Evolutionary conservation across 2,329 filamentous ascomycete genomes (phyloP).

Genomic region (Cercospora citrullina): DNA sequence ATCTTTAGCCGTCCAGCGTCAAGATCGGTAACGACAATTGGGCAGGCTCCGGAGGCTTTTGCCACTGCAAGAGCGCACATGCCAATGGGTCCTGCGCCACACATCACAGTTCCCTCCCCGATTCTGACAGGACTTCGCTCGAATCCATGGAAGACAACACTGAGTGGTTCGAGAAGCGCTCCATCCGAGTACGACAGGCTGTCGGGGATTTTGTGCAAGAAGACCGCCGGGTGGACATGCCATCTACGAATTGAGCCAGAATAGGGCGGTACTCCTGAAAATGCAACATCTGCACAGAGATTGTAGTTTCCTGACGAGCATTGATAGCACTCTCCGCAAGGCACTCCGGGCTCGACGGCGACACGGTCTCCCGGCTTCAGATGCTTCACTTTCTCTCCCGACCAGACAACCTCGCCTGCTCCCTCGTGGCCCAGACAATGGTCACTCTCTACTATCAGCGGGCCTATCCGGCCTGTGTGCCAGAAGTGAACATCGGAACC

Average conservation of each 20-base stretch:
- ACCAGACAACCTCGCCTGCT: constrained; percentile 61
- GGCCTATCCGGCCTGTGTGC: constrained; percentile 59
- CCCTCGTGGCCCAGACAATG: constrained; percentile 71
- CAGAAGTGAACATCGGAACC: constrained; percentile 36
- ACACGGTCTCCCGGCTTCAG: constrained; percentile 65
- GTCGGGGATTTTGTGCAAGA: constrained; percentile 85
- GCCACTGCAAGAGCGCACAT: constrained; percentile 59
- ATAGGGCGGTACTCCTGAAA: constrained; percentile 85
- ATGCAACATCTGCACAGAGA: constrained; percentile 80
- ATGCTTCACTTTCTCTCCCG: constrained; percentile 58
- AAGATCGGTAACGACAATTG: constrained; percentile 82
- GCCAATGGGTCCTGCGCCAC: constrained; percentile 65
- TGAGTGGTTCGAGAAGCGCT: constrained; percentile 72
- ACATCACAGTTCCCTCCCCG: constrained; percentile 51
- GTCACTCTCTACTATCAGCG: constrained; percentile 61
- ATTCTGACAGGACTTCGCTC: constrained; percentile 38
- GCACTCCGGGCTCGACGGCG: constrained; percentile 66
- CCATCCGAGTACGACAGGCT: constrained; percentile 77
- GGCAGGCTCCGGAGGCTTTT: constrained; percentile 66
- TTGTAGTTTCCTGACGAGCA: constrained; percentile 86
- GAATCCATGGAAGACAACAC: constrained; percentile 51
- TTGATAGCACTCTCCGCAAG: constrained; percentile 59
- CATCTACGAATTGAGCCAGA: constrained; percentile 81
- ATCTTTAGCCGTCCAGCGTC: constrained; percentile 76
- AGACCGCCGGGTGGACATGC: constrained; percentile 78